These are phyloP conservation scores for Jaltomata sinuosa DNA, from an alignment of 257 asterid genomes.

Conservation along the genomic window DNA sequence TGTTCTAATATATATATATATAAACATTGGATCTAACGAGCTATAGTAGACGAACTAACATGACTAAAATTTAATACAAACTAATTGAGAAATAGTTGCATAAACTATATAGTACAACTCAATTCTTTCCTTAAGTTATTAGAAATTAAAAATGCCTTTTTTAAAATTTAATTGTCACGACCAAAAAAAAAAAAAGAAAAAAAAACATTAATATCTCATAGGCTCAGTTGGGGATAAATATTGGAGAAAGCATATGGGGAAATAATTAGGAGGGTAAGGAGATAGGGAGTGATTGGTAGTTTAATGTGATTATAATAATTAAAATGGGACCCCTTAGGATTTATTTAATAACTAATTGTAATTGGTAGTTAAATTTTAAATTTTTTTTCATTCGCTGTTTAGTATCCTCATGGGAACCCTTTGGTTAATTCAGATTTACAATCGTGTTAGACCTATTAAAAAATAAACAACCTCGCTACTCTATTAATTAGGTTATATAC, in stretches of 20 bases:
- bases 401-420: too few species aligned
- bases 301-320: background rate
- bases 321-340: background rate
- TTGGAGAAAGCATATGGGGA: too few species aligned
- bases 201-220: background rate
- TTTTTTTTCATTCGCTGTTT: too few species aligned
- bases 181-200: too few species aligned
- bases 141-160: background rate
- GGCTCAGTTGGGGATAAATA: background rate
- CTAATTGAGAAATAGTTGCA: too few species aligned
- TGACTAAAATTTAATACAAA: background rate
- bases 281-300: background rate
- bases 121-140: background rate
- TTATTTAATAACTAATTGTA: background rate
- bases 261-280: too few species aligned
- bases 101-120: background rate
- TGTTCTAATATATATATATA: too few species aligned
- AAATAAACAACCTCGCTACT: too few species aligned
- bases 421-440: too few species aligned
- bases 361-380: too few species aligned
- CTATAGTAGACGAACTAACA: background rate
- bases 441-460: too few species aligned
- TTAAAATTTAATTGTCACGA: background rate
- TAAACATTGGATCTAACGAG: background rate
- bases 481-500: rapidly evolving